Evolutionary conservation across 192 early-diverging fungal species (phyloP).

Genomic region (Paraglomus brasilianum): DNA sequence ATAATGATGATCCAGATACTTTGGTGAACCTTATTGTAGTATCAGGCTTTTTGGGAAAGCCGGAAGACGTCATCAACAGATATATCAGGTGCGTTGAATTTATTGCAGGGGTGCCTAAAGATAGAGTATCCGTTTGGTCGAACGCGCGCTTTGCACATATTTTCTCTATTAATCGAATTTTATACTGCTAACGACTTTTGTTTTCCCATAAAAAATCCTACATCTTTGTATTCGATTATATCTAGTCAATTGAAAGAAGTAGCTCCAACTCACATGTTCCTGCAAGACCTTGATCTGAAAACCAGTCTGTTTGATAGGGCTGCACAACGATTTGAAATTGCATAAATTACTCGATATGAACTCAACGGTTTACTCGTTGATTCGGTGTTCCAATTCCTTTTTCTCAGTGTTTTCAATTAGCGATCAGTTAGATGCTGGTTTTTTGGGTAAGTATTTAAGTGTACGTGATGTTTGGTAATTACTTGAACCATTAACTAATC

Average conservation of each 20-base stretch:
- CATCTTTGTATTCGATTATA: slow-evolving; percentile 4
- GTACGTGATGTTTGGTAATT: too few relatives aligned
- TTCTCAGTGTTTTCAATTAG: too few relatives aligned
- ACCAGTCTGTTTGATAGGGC: slow-evolving; percentile 80
- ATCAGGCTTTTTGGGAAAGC: slow-evolving; percentile 65
- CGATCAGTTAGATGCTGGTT: too few relatives aligned
- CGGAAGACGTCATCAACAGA: slow-evolving; percentile 59
- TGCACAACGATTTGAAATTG: slow-evolving; percentile 50
- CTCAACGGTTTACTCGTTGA: background rate
- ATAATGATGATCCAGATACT: slow-evolving; percentile 73
- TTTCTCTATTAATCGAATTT: too few relatives aligned
- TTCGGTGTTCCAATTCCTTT: too few relatives aligned
- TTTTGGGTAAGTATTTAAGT: too few relatives aligned
- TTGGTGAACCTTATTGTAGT: slow-evolving; percentile 86
- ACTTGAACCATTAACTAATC: too few relatives aligned
- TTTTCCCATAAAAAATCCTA: background rate
- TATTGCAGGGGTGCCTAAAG: background rate
- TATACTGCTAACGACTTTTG: too few relatives aligned
- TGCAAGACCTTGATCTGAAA: slow-evolving; percentile 77
- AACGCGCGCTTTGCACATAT: too few relatives aligned
- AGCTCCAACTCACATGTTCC: slow-evolving; percentile 73
- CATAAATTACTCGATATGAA: slow-evolving; percentile 23
- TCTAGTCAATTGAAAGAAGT: slow-evolving; percentile 70
- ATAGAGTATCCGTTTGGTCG: too few relatives aligned
- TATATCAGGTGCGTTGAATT: slow-evolving; percentile 59